Evolutionary conservation across 208 protist species (phyloP).

Genomic region (Crithidia thermophila): DNA sequence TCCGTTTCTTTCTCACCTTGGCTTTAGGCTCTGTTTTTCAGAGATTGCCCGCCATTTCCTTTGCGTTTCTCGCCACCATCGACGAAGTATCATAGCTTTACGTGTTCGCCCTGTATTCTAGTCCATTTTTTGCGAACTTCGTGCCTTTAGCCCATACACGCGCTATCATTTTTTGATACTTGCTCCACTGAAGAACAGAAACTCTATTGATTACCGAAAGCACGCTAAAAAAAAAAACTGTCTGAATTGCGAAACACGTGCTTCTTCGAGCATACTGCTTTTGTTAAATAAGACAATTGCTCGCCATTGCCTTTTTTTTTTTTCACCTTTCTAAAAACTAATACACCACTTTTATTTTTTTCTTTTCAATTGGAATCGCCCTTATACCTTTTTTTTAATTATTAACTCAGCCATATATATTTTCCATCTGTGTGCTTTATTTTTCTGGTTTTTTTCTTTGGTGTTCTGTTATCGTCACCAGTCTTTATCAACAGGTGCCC

Average conservation of each 20-base stretch:
- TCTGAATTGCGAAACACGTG: no score
- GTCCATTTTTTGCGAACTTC: no score
- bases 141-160: no score
- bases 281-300: no score
- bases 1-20: slow-evolving; percentile 1
- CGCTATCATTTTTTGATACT: no score
- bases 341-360: not conserved
- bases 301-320: not conserved
- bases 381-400: slow-evolving; percentile 12
- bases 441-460: not conserved
- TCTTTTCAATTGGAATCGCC: not conserved
- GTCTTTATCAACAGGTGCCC: no score
- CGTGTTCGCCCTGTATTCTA: no score
- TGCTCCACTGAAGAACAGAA: no score
- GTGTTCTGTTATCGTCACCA: no score
- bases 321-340: slow-evolving; percentile 1
- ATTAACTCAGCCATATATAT: not conserved
- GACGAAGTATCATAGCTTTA: slow-evolving; percentile 3
- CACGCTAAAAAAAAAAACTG: no score
- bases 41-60: not conserved
- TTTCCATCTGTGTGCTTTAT: slow-evolving; percentile 10
- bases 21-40: not conserved
- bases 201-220: no score
- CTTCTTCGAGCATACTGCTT: no score
- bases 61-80: not conserved